Conservation (phyloP, 208 protist species). For the Sergeia podlipaevii region DNA sequence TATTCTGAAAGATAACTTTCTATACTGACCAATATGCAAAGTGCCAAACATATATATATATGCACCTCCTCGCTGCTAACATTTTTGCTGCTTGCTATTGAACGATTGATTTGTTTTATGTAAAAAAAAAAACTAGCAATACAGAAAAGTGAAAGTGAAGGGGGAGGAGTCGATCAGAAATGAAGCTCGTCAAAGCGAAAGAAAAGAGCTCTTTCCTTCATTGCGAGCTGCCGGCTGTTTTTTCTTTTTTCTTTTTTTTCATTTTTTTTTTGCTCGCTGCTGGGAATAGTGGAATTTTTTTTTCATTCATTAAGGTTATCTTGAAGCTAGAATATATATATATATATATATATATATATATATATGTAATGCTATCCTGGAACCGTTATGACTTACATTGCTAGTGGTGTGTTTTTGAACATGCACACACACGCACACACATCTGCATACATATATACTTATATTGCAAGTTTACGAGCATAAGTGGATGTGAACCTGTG, state of each 20-base stretch:
- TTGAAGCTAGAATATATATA: neutral
- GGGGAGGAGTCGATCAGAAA: too few species aligned
- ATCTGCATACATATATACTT: too few species aligned
- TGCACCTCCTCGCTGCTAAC: neutral
- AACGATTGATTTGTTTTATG: neutral
- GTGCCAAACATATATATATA: neutral
- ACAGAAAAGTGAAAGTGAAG: conserved; percentile 10
- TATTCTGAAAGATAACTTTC: neutral
- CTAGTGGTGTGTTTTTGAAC: too few species aligned
- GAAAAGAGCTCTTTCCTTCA: neutral
- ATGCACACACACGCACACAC: too few species aligned
- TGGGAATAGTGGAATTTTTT: neutral
- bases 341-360: too few species aligned
- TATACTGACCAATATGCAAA: neutral
- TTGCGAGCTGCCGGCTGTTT: conserved; percentile 1
- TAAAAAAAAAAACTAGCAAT: neutral
- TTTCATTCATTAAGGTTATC: neutral
- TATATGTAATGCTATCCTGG: conserved; percentile 11
- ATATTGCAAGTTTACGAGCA: too few species aligned
- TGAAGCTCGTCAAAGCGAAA: too few species aligned
- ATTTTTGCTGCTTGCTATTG: neutral
- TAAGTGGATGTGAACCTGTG: too few species aligned
- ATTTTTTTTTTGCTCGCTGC: neutral
- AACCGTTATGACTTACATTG: too few species aligned
- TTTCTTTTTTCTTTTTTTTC: conserved; percentile 12